Evolutionary conservation across 257 asterid genomes (phyloP).

Genomic region (Gentiana dahurica): DNA sequence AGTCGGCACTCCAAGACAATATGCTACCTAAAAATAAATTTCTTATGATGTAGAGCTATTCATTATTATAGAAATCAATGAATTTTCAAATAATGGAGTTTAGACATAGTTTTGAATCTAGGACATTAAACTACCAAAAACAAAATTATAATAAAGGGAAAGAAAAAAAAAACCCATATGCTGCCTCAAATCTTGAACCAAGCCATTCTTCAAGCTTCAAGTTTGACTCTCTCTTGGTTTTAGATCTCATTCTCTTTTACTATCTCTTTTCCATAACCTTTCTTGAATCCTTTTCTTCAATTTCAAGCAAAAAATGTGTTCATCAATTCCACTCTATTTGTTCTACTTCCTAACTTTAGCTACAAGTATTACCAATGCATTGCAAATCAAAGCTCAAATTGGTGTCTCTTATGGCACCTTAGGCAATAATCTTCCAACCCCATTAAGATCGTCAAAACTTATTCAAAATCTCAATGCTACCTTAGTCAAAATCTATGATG

Average conservation of each 20-base stretch:
- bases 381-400: neutral
- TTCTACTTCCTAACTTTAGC: slow-evolving; percentile 3
- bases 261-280: neutral
- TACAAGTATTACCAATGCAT: neutral
- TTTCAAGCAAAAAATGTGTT: neutral
- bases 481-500: slow-evolving; percentile 47
- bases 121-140: too few relatives aligned
- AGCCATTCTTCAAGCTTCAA: too few relatives aligned
- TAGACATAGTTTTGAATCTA: too few relatives aligned
- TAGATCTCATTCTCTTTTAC: neutral
- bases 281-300: neutral
- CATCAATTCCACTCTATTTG: neutral
- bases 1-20: too few relatives aligned
- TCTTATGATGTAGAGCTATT: too few relatives aligned
- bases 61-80: too few relatives aligned
- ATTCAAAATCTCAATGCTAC: slow-evolving; percentile 19
- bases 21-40: too few relatives aligned
- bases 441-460: slow-evolving; percentile 6
- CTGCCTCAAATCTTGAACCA: too few relatives aligned
- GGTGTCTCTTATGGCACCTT: slow-evolving; percentile 16
- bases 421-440: slow-evolving; percentile 12
- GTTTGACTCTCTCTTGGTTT: neutral
- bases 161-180: too few relatives aligned
- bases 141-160: too few relatives aligned
- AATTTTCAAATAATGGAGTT: too few relatives aligned